Conservation (phyloP, 2,329 filamentous ascomycete species). For the Exophiala sideris region DNA sequence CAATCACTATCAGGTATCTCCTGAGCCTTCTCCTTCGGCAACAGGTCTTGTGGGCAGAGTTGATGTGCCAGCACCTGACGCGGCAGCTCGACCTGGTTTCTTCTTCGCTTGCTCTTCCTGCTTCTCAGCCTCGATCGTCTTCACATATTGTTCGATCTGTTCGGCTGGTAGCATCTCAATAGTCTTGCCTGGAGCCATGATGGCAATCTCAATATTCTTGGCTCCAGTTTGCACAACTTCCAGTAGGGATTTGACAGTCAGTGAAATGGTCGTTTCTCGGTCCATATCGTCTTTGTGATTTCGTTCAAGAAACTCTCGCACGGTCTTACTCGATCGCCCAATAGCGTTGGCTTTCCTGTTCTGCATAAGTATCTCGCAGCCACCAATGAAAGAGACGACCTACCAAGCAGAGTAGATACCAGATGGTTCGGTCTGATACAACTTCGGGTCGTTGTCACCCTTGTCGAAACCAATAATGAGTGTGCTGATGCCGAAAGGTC, state of each 20-base stretch:
- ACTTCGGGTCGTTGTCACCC: constrained; percentile 77
- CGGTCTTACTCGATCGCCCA: constrained; percentile 96
- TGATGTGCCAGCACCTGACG: constrained; percentile 46
- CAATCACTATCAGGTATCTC: constrained; percentile 14
- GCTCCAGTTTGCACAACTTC: constrained; percentile 98
- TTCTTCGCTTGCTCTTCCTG: constrained; percentile 97
- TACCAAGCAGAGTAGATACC: constrained; percentile 99
- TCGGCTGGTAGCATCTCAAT: constrained; percentile 94
- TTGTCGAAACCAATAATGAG: constrained; percentile 98
- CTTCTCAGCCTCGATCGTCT: constrained; percentile 99
- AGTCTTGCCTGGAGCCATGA: constrained; percentile 89
- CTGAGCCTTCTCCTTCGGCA: constrained; percentile 42
- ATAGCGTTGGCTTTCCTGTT: constrained; percentile 98
- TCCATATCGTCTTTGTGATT: constrained; percentile 99
- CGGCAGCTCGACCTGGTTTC: constrained; percentile 66
- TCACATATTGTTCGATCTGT: constrained; percentile 95
- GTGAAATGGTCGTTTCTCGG: constrained; percentile 88
- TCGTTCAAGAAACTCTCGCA: constrained; percentile 95
- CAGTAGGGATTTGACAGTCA: constrained; percentile 95
- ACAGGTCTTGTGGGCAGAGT: constrained; percentile 64
- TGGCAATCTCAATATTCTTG: constrained; percentile 99
- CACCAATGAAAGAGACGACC: constrained; percentile 29
- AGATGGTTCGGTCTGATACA: constrained; percentile 99
- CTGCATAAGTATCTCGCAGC: constrained; percentile 23
- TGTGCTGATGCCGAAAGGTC: constrained; percentile 98